Evolutionary conservation across 495 filamentous ascomycete genomes (phyloP).

Genomic region (Podospora appendiculata): DNA sequence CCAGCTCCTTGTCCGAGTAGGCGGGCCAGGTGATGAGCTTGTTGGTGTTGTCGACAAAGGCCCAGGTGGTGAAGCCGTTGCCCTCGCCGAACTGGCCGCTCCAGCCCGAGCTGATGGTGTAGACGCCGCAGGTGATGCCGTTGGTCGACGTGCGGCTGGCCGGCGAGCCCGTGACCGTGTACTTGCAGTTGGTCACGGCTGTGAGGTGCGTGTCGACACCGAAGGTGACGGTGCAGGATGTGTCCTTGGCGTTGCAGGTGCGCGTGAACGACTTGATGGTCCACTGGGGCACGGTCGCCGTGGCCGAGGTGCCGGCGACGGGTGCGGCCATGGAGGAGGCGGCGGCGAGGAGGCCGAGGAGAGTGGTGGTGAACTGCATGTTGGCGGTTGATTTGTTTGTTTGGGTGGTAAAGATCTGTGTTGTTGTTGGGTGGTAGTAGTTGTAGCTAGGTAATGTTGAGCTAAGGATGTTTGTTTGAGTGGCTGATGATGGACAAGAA

Average conservation of each 20-base stretch:
- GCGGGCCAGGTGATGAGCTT: constrained; percentile 41
- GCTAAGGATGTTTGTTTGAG: too few species aligned
- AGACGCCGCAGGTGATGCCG: constrained; percentile 37
- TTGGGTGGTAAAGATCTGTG: background rate
- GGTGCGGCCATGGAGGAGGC: constrained; percentile 28
- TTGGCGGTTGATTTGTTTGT: background rate
- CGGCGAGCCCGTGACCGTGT: constrained; percentile 20
- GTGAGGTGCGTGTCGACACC: constrained; percentile 37
- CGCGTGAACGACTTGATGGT: constrained; percentile 41
- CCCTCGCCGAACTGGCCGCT: constrained; percentile 46
- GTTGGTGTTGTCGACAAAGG: constrained; percentile 35
- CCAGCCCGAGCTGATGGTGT: constrained; percentile 46
- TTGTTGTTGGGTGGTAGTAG: background rate
- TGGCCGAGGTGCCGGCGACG: constrained; percentile 27
- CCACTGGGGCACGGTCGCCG: constrained; percentile 35
- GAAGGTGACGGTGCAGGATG: constrained; percentile 41
- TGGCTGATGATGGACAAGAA: too few species aligned
- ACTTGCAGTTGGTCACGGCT: constrained; percentile 31
- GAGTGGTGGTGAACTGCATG: constrained; percentile 42
- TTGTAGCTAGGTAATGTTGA: too few species aligned
- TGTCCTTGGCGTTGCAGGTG: constrained; percentile 38
- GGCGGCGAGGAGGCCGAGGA: constrained; percentile 30
- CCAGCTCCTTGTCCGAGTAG: constrained; percentile 40
- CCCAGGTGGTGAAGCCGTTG: constrained; percentile 47
- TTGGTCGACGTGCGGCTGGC: constrained; percentile 35